These are phyloP conservation scores for Zygoascus biomembranicola DNA, from an alignment of 805 yeast genomes.

Conservation along the genomic window DNA sequence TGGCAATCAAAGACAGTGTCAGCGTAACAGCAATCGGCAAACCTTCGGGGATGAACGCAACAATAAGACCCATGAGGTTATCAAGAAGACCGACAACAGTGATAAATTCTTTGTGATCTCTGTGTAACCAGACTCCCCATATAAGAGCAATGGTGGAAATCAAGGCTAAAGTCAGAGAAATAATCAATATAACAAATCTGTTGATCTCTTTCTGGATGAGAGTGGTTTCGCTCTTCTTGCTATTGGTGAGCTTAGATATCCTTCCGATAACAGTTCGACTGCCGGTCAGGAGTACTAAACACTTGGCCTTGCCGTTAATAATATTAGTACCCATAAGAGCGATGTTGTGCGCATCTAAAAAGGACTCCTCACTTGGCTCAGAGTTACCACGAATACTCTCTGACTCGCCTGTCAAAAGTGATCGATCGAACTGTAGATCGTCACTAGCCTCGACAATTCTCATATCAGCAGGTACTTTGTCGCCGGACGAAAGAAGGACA, in stretches of 20 bases:
- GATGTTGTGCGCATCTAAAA: conserved; percentile 36
- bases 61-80: conserved; percentile 38
- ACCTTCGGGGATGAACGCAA: conserved; percentile 45
- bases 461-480: conserved; percentile 41
- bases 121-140: conserved; percentile 39
- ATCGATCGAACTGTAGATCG: conserved; percentile 38
- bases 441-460: conserved; percentile 33
- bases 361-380: conserved; percentile 14
- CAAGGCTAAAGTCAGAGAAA: conserved; percentile 12
- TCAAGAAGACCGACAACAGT: conserved; percentile 29
- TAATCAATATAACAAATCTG: conserved; percentile 23
- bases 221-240: conserved; percentile 31
- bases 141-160: conserved; percentile 20
- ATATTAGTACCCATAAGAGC: conserved; percentile 42
- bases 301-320: conserved; percentile 37
- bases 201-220: conserved; percentile 21
- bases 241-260: conserved; percentile 36
- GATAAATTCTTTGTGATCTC: conserved; percentile 35
- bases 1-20: conserved; percentile 42
- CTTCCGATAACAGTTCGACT: conserved; percentile 39
- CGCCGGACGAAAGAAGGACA: conserved; percentile 32
- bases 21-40: conserved; percentile 42
- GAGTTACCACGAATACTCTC: conserved; percentile 26
- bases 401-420: conserved; percentile 44
- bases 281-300: conserved; percentile 38